phyloP scores from a whole-genome alignment of 495 filamentous ascomycete genomes.

The Sporormia fimetaria region DNA sequence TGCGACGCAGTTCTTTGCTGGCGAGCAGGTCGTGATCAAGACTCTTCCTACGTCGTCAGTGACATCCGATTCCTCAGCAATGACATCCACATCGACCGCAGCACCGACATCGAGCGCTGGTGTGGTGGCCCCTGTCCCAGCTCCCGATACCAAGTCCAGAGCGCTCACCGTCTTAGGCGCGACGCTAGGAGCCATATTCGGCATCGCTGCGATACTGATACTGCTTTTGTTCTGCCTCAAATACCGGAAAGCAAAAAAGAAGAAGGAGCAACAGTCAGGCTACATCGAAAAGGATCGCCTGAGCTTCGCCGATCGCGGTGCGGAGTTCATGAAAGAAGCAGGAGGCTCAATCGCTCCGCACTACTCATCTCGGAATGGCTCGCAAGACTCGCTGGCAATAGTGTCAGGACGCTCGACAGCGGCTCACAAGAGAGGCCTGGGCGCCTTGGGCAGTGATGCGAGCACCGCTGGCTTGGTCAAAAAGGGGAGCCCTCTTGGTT shows the following conservation, averaged over 20 bases:
- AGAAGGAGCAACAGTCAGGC: slow-evolving; percentile 38
- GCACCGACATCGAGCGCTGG: slow-evolving; percentile 31
- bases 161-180: slow-evolving; percentile 60
- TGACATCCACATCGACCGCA: slow-evolving; percentile 35
- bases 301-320: slow-evolving; percentile 54
- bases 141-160: slow-evolving; percentile 28
- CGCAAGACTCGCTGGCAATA: slow-evolving; percentile 34
- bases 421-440: slow-evolving; percentile 29
- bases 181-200: slow-evolving; percentile 67
- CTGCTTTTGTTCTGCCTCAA: slow-evolving; percentile 56
- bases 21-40: slow-evolving; percentile 32
- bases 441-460: slow-evolving; percentile 26
- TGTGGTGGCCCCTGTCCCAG: slow-evolving; percentile 11
- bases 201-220: slow-evolving; percentile 56
- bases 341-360: slow-evolving; percentile 37
- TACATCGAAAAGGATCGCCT: slow-evolving; percentile 46
- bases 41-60: slow-evolving; percentile 30
- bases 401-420: slow-evolving; percentile 33
- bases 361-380: slow-evolving; percentile 33
- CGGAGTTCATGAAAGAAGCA: slow-evolving; percentile 44
- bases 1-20: slow-evolving; percentile 52
- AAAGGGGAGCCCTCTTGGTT: slow-evolving; percentile 24
- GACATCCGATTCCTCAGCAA: slow-evolving; percentile 29
- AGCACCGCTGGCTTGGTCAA: slow-evolving; percentile 30
- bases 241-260: slow-evolving; percentile 45